phyloP scores from a whole-genome alignment of 1,284 basidiomycete genomes.

The Crucibulum cyathiforme region DNA sequence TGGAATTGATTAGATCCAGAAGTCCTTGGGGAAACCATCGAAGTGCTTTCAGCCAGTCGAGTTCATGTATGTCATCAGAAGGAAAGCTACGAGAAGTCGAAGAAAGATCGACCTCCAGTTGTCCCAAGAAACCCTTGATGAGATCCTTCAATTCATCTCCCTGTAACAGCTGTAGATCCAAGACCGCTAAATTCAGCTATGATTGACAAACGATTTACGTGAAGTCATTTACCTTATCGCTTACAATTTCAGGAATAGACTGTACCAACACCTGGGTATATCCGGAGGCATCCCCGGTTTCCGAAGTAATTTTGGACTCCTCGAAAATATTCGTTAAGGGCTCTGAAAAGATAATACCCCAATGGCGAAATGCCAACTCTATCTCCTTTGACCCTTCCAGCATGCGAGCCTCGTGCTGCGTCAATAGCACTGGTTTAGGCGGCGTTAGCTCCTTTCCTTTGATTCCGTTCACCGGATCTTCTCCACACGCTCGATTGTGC shows the following conservation, averaged over 20 bases:
- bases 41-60: conserved; percentile 72
- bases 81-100: conserved; percentile 2
- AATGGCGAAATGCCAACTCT: conserved; percentile 61
- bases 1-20: conserved; percentile 86
- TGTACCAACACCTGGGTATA: conserved; percentile 67
- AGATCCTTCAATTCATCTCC: conserved; percentile 71
- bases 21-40: conserved; percentile 81
- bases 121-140: conserved; percentile 68
- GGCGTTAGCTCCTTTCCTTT: conserved; percentile 52
- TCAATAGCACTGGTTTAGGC: conserved; percentile 66
- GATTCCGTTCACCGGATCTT: conserved; percentile 37
- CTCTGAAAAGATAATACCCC: conserved; percentile 74
- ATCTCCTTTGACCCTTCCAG: conserved; percentile 49
- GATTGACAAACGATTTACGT: conserved; percentile 12
- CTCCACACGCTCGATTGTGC: conserved; percentile 31
- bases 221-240: conserved; percentile 62
- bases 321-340: conserved; percentile 31
- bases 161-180: conserved; percentile 56
- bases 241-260: conserved; percentile 67
- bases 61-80: conserved; percentile 29
- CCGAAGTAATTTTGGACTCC: conserved; percentile 25
- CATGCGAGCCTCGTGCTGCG: conserved; percentile 61
- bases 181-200: conserved; percentile 11
- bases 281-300: conserved; percentile 38
- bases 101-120: conserved; percentile 25